phyloP scores from a whole-genome alignment of 1,284 basidiomycete genomes.

The Cystobasidiaceae sp. region DNA sequence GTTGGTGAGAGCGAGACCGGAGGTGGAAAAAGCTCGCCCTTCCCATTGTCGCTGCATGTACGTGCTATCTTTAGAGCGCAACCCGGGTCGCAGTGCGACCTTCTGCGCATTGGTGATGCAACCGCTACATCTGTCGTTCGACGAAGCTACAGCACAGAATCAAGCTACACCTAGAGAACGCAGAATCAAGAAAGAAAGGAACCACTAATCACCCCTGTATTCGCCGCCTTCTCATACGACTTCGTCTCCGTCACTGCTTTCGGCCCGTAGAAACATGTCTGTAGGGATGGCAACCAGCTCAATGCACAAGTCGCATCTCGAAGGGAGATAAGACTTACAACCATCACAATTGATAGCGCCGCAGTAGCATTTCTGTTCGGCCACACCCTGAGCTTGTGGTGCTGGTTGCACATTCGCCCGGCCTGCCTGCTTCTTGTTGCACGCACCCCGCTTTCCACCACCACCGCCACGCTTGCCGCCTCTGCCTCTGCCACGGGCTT shows the following conservation, averaged over 20 bases:
- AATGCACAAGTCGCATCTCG: neutral
- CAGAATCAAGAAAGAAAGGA: too few species aligned
- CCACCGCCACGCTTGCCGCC: neutral
- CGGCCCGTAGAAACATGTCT: neutral
- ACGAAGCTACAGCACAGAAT: too few species aligned
- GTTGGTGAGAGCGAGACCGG: too few species aligned
- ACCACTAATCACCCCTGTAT: too few species aligned
- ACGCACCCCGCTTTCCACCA: neutral
- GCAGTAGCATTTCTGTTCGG: neutral
- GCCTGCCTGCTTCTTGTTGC: neutral
- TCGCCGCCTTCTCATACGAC: too few species aligned
- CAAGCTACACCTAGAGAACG: too few species aligned
- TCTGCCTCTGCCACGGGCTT: neutral
- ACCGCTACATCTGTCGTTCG: too few species aligned
- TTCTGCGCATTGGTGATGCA: too few species aligned
- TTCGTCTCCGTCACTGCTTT: neutral
- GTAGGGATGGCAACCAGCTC: neutral
- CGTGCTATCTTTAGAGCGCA: too few species aligned
- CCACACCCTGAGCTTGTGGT: neutral
- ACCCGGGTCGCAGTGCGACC: too few species aligned
- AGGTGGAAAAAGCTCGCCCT: too few species aligned
- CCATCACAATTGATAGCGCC: slow-evolving; percentile 6
- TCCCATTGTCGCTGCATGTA: too few species aligned
- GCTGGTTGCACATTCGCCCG: neutral
- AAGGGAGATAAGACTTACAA: neutral